Evolutionary conservation across 225 moss, liverwort and hornwort genomes (phyloP), one percentile per base, ranked within the genome.

Genomic region (Rhytidiadelphus loreus): DNA sequence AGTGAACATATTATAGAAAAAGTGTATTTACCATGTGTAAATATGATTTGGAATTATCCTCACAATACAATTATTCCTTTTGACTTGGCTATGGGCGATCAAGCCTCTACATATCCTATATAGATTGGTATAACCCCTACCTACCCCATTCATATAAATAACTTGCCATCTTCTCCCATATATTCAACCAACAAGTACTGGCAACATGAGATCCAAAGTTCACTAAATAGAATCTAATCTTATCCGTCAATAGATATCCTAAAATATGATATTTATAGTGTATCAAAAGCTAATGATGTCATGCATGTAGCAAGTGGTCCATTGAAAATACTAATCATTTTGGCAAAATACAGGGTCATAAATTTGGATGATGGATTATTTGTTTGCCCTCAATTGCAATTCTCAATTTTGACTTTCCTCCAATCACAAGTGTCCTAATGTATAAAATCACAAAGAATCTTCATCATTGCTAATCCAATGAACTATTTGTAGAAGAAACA

Each of bases 241-340:
- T 56, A 78, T n/a, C 5, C 3, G 3, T 78, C 11, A 56, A n/a
- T n/a, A 26, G 7, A 78, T 26, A 56, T 4, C 12, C 25, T 56
- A 26, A 7, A 26, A 16, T 4, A n/a, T 25, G n/a, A 39, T n/a
- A 8, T 53, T 35, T 37, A 23, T 35, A 53, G 39, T 7, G 2
- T 26, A 78, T 57, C n/a, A 78, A 56, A 25, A 26, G 26, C 25
- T 25, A 7, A 16, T 0, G 0, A 77, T 25, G 8, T 22, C 50
- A 33, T 33, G 2, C 50, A 33, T 33, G 2, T 0, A 0, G 0
- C 1, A 3, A 75, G 21, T 50, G 7, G 4, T 46, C 0, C 0
- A 1, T 46, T n/a, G 4, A 73, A 30, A 46, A 11, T 30, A 18
- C 5, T 43, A 1, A 28, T 74, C 18, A 4, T n/a, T 46, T 18